Conservation (phyloP, 805 yeast species). For the Candida nonsorbophila region DNA sequence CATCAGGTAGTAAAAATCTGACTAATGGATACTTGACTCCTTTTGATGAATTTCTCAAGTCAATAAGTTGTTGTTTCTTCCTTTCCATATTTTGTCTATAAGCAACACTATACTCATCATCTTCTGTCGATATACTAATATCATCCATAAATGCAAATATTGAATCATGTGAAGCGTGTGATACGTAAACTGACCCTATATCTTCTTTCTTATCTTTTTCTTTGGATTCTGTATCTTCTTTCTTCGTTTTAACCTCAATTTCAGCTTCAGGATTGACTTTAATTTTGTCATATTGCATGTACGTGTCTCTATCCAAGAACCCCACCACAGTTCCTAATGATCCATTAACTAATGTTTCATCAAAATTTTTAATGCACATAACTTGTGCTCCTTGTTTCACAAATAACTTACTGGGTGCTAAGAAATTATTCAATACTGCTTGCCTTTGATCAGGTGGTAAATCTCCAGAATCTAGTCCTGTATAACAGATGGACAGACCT, state of each 20-base stretch:
- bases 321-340: constrained; percentile 66
- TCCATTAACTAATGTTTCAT: constrained; percentile 70
- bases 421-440: constrained; percentile 47
- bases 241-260: constrained; percentile 13
- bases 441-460: constrained; percentile 39
- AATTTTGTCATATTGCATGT: constrained; percentile 18
- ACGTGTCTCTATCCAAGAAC: constrained; percentile 41
- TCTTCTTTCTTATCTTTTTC: constrained; percentile 10
- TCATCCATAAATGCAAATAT: constrained; percentile 45
- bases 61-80: constrained; percentile 41
- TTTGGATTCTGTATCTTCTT: constrained; percentile 3
- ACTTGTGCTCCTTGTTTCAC: constrained; percentile 75
- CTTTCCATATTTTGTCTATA: constrained; percentile 33
- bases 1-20: constrained; percentile 66
- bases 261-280: constrained; percentile 13
- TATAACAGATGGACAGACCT: constrained; percentile 39
- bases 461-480: constrained; percentile 53
- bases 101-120: constrained; percentile 5
- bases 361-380: constrained; percentile 75
- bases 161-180: constrained; percentile 29
- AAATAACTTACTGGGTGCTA: constrained; percentile 54
- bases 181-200: constrained; percentile 12
- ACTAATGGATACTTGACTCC: constrained; percentile 66
- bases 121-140: constrained; percentile 1
- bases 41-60: constrained; percentile 40